Conservation (phyloP, 768 basidiomycete genomes). For the Lyophyllum semitale region DNA sequence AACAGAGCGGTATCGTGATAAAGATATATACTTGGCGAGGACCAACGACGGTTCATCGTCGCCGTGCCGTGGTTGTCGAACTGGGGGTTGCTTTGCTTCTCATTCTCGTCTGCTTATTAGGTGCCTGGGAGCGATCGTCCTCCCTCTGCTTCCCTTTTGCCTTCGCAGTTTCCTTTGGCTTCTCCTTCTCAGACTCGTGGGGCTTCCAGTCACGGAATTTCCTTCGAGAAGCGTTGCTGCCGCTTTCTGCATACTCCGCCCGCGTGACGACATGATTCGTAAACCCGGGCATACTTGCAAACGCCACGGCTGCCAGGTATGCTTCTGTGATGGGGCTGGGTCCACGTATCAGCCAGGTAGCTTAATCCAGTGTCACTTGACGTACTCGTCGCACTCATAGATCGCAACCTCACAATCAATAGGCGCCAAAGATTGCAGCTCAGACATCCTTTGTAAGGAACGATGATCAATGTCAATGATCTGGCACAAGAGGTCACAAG, state of each 20-base stretch:
- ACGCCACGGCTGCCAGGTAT: slow-evolving; percentile 60
- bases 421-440: slow-evolving; percentile 82
- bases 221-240: slow-evolving; percentile 71
- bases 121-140: slow-evolving; percentile 30
- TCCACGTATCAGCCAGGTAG: slow-evolving; percentile 7
- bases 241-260: slow-evolving; percentile 84
- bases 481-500: slow-evolving; percentile 10
- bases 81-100: slow-evolving; percentile 12
- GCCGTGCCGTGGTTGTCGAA: slow-evolving; percentile 17
- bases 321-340: slow-evolving; percentile 67
- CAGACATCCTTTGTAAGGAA: slow-evolving; percentile 54
- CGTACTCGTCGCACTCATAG: slow-evolving; percentile 75
- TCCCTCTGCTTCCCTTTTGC: slow-evolving; percentile 33
- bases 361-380: slow-evolving; percentile 17
- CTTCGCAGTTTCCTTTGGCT: slow-evolving; percentile 28
- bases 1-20: background rate
- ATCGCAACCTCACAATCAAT: slow-evolving; percentile 74
- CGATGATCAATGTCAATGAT: slow-evolving; percentile 4
- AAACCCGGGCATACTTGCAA: slow-evolving; percentile 57
- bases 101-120: slow-evolving; percentile 18
- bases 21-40: background rate
- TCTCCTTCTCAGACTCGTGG: slow-evolving; percentile 36
- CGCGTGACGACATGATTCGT: slow-evolving; percentile 61
- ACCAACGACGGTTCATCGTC: slow-evolving; percentile 11
- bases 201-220: slow-evolving; percentile 71